Conservation (phyloP, 306 rosid species). For the Quercus aquifolioides region DNA sequence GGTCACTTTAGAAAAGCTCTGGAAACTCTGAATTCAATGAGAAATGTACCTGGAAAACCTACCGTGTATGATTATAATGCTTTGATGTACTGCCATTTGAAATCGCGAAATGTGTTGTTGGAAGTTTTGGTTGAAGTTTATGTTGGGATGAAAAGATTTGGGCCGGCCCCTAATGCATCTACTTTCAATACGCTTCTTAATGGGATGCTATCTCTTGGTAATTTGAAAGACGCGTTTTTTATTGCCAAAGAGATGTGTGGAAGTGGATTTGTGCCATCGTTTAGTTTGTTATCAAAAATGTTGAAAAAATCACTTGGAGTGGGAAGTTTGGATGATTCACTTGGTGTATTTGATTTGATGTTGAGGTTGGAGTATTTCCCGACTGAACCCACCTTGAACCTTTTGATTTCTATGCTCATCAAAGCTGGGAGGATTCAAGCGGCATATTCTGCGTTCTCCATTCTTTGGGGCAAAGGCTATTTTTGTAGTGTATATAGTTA, state of each 20-base stretch:
- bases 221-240: conserved; percentile 20
- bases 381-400: conserved; percentile 24
- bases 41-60: conserved; percentile 30
- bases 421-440: conserved; percentile 30
- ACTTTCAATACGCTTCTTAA: conserved; percentile 44
- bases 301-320: conserved; percentile 27
- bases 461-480: conserved; percentile 17
- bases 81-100: conserved; percentile 31
- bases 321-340: conserved; percentile 22
- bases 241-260: conserved; percentile 36
- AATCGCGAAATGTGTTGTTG: conserved; percentile 22
- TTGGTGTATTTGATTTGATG: conserved; percentile 31
- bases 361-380: conserved; percentile 36
- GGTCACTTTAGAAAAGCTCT: conserved; percentile 33
- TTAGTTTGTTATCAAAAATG: conserved; percentile 26
- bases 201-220: conserved; percentile 32
- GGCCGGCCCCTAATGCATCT: conserved; percentile 38
- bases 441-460: conserved; percentile 16
- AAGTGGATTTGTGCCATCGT: conserved; percentile 37
- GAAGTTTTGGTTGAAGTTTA: conserved; percentile 30
- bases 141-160: conserved; percentile 36
- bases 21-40: conserved; percentile 33
- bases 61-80: conserved; percentile 43
- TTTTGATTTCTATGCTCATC: conserved; percentile 31
- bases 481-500: conserved; percentile 24